Conservation (phyloP, 2,329 filamentous ascomycete species). For the Fusarium longipes region DNA sequence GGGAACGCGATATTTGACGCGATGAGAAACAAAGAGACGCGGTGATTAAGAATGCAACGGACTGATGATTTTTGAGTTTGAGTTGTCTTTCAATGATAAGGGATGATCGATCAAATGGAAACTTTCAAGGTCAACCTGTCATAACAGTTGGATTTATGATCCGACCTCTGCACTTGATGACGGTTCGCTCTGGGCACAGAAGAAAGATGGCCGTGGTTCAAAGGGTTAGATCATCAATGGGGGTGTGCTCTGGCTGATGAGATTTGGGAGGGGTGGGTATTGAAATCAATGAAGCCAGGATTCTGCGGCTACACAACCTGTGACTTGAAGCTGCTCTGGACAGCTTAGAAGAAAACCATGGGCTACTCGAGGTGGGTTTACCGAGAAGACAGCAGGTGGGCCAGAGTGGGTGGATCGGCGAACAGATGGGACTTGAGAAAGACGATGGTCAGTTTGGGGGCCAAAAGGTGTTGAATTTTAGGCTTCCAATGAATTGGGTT, state of each 20-base stretch:
- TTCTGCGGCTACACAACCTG: conserved; percentile 42
- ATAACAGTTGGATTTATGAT: neutral
- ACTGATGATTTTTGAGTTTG: neutral
- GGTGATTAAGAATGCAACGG: conserved; percentile 1
- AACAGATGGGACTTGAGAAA: conserved; percentile 25
- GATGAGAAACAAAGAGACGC: conserved; percentile 39
- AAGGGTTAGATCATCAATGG: conserved; percentile 29
- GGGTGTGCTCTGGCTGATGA: conserved; percentile 26
- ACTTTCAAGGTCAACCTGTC: neutral
- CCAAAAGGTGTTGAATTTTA: conserved; percentile 1
- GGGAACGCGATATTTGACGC: conserved; percentile 43
- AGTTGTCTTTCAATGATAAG: neutral
- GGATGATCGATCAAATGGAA: neutral
- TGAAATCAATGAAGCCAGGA: conserved; percentile 16
- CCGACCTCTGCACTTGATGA: neutral
- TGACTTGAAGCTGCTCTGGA: conserved; percentile 28
- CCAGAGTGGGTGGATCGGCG: conserved; percentile 40
- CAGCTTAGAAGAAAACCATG: conserved; percentile 11
- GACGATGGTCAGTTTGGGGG: conserved; percentile 30
- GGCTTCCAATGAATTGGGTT: neutral
- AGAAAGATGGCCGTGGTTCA: conserved; percentile 4
- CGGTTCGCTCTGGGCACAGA: conserved; percentile 1
- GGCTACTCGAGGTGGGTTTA: conserved; percentile 14
- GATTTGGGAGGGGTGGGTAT: conserved; percentile 35
- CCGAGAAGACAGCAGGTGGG: conserved; percentile 34